phyloP scores from a whole-genome alignment of 179 eudicot genomes.

The Spinacia oleracea region DNA sequence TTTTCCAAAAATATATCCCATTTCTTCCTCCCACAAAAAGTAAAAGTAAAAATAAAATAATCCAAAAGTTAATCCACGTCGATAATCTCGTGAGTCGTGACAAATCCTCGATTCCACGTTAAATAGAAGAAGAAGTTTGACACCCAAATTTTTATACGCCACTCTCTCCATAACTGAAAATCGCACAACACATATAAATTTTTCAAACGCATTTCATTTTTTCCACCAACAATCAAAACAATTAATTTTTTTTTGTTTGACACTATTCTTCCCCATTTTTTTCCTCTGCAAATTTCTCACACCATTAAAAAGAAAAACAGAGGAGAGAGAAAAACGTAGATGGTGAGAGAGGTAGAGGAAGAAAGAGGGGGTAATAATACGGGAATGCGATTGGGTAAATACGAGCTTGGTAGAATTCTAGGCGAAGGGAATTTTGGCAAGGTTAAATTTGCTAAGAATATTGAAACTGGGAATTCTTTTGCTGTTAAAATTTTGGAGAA shows the following conservation, averaged over 20 bases:
- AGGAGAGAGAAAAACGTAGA: slow-evolving; percentile 19
- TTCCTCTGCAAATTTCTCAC: background rate
- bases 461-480: slow-evolving; percentile 59
- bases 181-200: background rate
- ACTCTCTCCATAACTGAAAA: background rate
- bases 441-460: slow-evolving; percentile 70
- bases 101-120: background rate
- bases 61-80: slow-evolving; percentile 9
- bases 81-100: slow-evolving; percentile 17
- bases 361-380: slow-evolving; percentile 20
- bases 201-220: background rate
- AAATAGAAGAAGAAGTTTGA: background rate
- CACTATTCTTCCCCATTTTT: background rate
- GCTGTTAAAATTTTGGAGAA: slow-evolving; percentile 87
- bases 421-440: slow-evolving; percentile 96
- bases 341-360: slow-evolving; percentile 41
- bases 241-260: no score
- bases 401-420: slow-evolving; percentile 72
- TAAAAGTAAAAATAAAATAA: background rate
- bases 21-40: background rate
- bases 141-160: slow-evolving; percentile 12
- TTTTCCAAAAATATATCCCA: no score
- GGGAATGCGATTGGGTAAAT: slow-evolving; percentile 78
- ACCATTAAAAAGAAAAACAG: background rate
- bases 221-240: background rate